phyloP scores from a whole-genome alignment of 1,139 yeast genomes.

The Geotrichum histeridarum region DNA sequence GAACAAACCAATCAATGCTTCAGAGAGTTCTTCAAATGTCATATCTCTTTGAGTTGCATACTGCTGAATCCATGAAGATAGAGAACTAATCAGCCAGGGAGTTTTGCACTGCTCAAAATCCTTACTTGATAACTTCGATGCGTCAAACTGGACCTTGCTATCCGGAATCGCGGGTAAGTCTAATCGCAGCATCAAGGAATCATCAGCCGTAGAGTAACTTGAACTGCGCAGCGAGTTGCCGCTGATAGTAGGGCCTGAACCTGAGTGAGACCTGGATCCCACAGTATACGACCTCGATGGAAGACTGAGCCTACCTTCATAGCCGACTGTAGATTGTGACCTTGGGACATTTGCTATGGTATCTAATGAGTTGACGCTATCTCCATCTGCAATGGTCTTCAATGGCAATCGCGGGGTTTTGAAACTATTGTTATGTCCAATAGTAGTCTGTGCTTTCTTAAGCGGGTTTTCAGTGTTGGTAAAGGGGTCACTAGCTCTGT shows the following conservation, averaged over 20 bases:
- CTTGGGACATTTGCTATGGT: conserved; percentile 13
- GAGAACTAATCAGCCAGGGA: conserved; percentile 47
- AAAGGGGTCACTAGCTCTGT: background rate
- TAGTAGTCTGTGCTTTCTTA: background rate
- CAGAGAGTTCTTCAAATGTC: conserved; percentile 37
- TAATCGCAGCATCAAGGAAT: conserved; percentile 29
- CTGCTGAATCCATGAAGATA: conserved; percentile 36
- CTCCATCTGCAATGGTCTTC: conserved; percentile 5
- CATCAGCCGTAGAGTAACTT: conserved; percentile 27
- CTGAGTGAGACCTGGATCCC: conserved; percentile 15
- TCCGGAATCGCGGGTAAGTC: conserved; percentile 37
- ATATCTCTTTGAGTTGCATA: conserved; percentile 40
- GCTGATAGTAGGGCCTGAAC: conserved; percentile 9
- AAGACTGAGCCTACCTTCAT: conserved; percentile 13
- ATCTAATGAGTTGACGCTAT: conserved; percentile 14
- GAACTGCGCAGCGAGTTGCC: conserved; percentile 26
- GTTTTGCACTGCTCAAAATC: conserved; percentile 43
- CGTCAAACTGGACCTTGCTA: conserved; percentile 34
- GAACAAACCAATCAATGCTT: conserved; percentile 48
- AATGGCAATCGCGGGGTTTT: conserved; percentile 1
- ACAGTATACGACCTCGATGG: conserved; percentile 19
- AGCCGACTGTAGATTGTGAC: conserved; percentile 12
- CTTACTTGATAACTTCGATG: conserved; percentile 41
- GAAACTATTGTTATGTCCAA: background rate
- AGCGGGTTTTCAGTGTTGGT: background rate